These are phyloP conservation scores for Ramularia endophylla DNA, from an alignment of 2,329 filamentous ascomycete genomes.

Conservation along the genomic window DNA sequence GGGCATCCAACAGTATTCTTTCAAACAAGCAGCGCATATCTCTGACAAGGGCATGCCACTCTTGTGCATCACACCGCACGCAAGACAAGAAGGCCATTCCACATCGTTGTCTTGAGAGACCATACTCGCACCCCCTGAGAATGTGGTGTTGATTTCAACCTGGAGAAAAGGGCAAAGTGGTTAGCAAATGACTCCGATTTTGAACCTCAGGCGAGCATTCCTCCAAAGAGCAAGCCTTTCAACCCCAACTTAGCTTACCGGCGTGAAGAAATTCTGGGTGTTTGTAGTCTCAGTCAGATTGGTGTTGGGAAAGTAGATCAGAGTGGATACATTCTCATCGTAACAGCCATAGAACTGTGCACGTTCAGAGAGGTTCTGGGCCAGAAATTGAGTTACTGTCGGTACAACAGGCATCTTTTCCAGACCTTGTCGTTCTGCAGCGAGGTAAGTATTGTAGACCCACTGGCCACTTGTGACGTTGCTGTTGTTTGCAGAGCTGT, in stretches of 20 bases:
- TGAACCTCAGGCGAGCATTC: too few relatives aligned
- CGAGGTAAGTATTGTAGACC: conserved; percentile 11
- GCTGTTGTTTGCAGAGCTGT: conserved; percentile 2
- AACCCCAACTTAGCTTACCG: too few relatives aligned
- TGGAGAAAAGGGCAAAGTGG: conserved; percentile 1
- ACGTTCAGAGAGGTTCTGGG: conserved; percentile 8
- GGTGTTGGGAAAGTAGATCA: conserved; percentile 12
- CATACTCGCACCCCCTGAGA: conserved; percentile 7
- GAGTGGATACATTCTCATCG: conserved; percentile 4
- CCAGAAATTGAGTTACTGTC: conserved; percentile 2
- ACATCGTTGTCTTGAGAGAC: conserved; percentile 4
- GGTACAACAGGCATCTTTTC: conserved; percentile 10
- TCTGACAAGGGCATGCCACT: conserved; percentile 6
- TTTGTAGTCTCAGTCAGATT: conserved; percentile 2
- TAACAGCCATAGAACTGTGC: conserved; percentile 13
- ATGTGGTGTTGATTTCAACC: conserved; percentile 4
- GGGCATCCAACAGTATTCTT: conserved; percentile 14
- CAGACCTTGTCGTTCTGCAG: conserved; percentile 9
- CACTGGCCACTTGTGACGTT: conserved; percentile 12
- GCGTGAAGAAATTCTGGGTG: neutral
- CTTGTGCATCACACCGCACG: conserved; percentile 13
- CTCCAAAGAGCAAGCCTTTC: too few relatives aligned
- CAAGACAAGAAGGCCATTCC: conserved; percentile 11
- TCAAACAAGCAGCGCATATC: conserved; percentile 6
- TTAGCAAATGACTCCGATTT: too few relatives aligned